Conservation (phyloP, 2,329 filamentous ascomycete species). For the Uncinocarpus reesii region DNA sequence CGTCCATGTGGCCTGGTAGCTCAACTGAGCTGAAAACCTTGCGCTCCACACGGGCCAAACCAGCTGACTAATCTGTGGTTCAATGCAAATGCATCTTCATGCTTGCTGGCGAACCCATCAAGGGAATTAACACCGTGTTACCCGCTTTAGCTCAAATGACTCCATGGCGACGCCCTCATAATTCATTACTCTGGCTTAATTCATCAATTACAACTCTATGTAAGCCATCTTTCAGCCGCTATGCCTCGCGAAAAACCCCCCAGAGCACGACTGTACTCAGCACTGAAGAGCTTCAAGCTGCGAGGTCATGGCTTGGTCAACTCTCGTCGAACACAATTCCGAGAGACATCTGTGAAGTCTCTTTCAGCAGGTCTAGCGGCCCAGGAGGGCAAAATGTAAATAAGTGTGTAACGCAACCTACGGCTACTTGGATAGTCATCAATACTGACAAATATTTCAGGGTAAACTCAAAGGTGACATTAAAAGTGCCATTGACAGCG, state of each 20-base stretch:
- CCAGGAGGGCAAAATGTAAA: constrained; percentile 60
- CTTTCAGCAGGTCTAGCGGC: constrained; percentile 54
- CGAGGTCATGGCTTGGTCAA: constrained; percentile 48
- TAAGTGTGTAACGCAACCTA: constrained; percentile 40
- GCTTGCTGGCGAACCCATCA: too few relatives aligned
- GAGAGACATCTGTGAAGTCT: constrained; percentile 47
- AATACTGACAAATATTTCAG: constrained; percentile 29
- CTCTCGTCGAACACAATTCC: constrained; percentile 48
- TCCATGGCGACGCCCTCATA: constrained; percentile 1
- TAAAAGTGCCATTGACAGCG: constrained; percentile 45
- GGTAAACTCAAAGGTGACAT: constrained; percentile 57
- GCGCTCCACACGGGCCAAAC: not conserved
- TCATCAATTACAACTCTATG: not conserved
- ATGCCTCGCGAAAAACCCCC: not conserved
- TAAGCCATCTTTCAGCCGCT: not conserved
- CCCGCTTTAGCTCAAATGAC: not conserved
- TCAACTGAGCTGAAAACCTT: constrained; percentile 2
- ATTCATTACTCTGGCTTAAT: not conserved
- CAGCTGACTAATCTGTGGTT: not conserved
- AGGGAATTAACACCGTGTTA: too few relatives aligned
- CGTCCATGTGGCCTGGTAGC: not conserved
- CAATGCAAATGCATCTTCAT: too few relatives aligned
- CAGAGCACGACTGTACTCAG: constrained; percentile 14
- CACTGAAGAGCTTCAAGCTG: constrained; percentile 32
- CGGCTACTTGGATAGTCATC: not conserved